These are phyloP conservation scores for Stemphylium beticola DNA, from an alignment of 2,329 filamentous ascomycete genomes.

Conservation along the genomic window DNA sequence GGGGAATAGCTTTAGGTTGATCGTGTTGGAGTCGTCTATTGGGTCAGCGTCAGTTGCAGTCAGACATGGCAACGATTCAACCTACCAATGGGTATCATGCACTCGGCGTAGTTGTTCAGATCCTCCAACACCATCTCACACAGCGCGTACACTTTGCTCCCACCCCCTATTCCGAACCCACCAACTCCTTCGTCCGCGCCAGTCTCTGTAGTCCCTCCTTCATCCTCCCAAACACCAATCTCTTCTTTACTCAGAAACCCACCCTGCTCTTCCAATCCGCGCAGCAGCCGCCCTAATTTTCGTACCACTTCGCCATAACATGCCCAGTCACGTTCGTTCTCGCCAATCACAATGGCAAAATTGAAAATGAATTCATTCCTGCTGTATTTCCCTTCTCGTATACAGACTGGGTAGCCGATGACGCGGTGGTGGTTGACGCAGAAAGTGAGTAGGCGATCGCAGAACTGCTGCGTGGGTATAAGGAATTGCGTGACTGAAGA, in stretches of 20 bases:
- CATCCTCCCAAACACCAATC: constrained; percentile 44
- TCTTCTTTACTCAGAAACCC: constrained; percentile 75
- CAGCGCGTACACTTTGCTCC: constrained; percentile 66
- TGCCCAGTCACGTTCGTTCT: constrained; percentile 69
- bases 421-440: constrained; percentile 78
- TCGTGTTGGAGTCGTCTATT: constrained; percentile 86
- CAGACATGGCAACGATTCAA: constrained; percentile 15
- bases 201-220: constrained; percentile 17
- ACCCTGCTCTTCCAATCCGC: constrained; percentile 89
- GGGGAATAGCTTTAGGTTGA: constrained; percentile 96
- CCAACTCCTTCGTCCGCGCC: constrained; percentile 10
- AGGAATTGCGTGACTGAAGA: constrained; percentile 88
- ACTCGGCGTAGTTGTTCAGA: constrained; percentile 95
- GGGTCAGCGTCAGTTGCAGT: background rate
- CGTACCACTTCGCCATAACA: constrained; percentile 85
- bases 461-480: constrained; percentile 93
- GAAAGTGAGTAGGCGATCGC: constrained; percentile 86
- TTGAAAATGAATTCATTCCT: constrained; percentile 99
- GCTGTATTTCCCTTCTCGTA: constrained; percentile 77
- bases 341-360: constrained; percentile 82
- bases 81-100: constrained; percentile 94
- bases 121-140: constrained; percentile 92
- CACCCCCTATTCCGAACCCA: constrained; percentile 42
- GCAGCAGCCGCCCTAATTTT: constrained; percentile 83
- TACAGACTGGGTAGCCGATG: constrained; percentile 87